Base-by-base conservation (phyloP, 1,284 basidiomycete genomes). In the Moesziomyces antarcticus region DNA sequence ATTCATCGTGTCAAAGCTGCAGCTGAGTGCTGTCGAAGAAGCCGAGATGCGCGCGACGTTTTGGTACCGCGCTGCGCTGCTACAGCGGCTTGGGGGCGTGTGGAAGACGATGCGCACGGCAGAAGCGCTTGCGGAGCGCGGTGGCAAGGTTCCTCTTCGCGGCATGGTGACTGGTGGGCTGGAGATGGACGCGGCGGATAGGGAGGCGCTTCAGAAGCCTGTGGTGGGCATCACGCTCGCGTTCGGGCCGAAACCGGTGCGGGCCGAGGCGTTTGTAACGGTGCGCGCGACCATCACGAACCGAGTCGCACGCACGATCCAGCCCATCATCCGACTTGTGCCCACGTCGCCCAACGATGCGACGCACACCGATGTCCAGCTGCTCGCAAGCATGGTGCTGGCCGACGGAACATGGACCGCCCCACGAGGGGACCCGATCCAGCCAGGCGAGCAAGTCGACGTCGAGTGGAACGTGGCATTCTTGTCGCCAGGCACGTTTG, bases 41-140 rank as follows among this genome's bases (percentile, higher is more conserved):
- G 86, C 85, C 41, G 81, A 86, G 10, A 90, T 92, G 75, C 87
- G 90, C 37, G 91, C 93, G 78, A 83, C 94, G 16, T 98, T 98
- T 85, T 98, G 95, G 96, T 95, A 94, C 81, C 88, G 94, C 30
- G 92, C 98, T 82, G 89, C 91, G 69, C 85, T 98, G 13, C 88
- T 97, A 76, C 88, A 88, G 44, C 85, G 86, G 45, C 83, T 97
- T 7, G 86, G 85, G 20, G 91, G 91, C 10, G 87, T 86, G 14
- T 98, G 95, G 95, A 89, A 88, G 78, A 94, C 58, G 33, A 25
- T 50, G 8, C 43, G 60, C 42, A 27, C n/a, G 21, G 22, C 16
- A 21, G 40, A 33, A 30, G 58, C 45, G n/a, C 49, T 49, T 16
- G 61, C 20, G 14, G 43, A 51, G 9, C 33, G 56, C n/a, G 25